phyloP scores from a whole-genome alignment of 352 stramenopile species.

The Thalassiosira hispida region DNA sequence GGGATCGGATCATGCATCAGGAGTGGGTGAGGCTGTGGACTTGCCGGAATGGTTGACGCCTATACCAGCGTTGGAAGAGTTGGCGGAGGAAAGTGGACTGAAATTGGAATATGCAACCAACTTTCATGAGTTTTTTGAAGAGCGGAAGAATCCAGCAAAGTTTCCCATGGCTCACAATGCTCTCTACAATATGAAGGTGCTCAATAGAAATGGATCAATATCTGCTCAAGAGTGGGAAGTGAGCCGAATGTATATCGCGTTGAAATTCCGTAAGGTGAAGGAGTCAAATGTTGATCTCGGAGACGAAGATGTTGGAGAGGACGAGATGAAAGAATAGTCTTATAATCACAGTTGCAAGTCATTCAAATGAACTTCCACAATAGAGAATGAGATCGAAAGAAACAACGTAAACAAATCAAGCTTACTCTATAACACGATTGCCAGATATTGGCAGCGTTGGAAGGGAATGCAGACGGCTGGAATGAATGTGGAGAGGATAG shows the following conservation, averaged over 20 bases:
- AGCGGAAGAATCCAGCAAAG: conserved; percentile 60
- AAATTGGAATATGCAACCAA: conserved; percentile 81
- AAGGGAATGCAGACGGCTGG: too few species aligned
- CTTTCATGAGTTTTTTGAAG: conserved; percentile 84
- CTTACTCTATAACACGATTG: too few species aligned
- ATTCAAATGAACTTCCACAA: too few species aligned
- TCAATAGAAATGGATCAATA: conserved; percentile 77
- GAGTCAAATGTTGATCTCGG: conserved; percentile 68
- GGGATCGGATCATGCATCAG: conserved; percentile 73
- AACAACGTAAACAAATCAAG: too few species aligned
- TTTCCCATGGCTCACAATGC: conserved; percentile 67
- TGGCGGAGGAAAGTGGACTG: conserved; percentile 73
- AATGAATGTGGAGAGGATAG: too few species aligned
- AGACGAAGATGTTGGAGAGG: conserved; percentile 54
- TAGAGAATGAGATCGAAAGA: too few species aligned
- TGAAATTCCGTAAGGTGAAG: conserved; percentile 83
- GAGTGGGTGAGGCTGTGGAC: conserved; percentile 80
- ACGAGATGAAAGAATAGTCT: conserved; percentile 41
- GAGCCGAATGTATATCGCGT: conserved; percentile 77
- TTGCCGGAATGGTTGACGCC: conserved; percentile 83
- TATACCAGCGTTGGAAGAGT: conserved; percentile 62
- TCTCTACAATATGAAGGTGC: conserved; percentile 85
- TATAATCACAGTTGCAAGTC: too few species aligned
- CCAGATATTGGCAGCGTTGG: too few species aligned
- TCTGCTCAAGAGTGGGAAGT: conserved; percentile 83